Evolutionary conservation across 768 basidiomycete genomes (phyloP).

Genomic region (Mycena metata): DNA sequence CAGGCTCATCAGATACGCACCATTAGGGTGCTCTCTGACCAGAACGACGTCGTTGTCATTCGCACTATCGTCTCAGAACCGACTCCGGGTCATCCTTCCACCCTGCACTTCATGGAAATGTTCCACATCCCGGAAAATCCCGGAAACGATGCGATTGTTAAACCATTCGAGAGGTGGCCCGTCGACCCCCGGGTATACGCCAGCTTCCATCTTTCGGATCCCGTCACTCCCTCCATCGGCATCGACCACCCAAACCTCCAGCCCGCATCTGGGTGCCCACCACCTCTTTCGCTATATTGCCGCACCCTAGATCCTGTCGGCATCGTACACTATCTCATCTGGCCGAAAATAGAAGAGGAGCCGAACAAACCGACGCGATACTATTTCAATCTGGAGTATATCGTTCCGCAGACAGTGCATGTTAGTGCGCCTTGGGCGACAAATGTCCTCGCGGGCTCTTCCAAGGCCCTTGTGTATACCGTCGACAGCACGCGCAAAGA

Average conservation of each 20-base stretch:
- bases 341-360: conserved; percentile 41
- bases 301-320: conserved; percentile 47
- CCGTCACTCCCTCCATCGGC: conserved; percentile 47
- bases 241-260: conserved; percentile 46
- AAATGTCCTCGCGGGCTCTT: conserved; percentile 58
- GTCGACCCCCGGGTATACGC: conserved; percentile 43
- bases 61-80: conserved; percentile 51
- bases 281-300: conserved; percentile 57
- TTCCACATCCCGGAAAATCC: conserved; percentile 44
- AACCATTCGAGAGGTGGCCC: conserved; percentile 40
- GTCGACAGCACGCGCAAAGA: conserved; percentile 50
- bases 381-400: conserved; percentile 44
- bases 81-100: conserved; percentile 17
- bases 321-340: conserved; percentile 52
- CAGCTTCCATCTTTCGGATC: conserved; percentile 58
- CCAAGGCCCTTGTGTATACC: conserved; percentile 59
- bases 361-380: conserved; percentile 32
- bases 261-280: conserved; percentile 46
- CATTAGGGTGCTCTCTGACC: conserved; percentile 65
- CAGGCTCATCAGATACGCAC: conserved; percentile 65
- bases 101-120: conserved; percentile 37
- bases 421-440: conserved; percentile 43
- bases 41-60: conserved; percentile 65
- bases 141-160: conserved; percentile 16
- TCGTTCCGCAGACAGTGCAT: conserved; percentile 45